phyloP scores from a whole-genome alignment of 2,329 filamentous ascomycete species.

The Paraphaeosphaeria minitans region DNA sequence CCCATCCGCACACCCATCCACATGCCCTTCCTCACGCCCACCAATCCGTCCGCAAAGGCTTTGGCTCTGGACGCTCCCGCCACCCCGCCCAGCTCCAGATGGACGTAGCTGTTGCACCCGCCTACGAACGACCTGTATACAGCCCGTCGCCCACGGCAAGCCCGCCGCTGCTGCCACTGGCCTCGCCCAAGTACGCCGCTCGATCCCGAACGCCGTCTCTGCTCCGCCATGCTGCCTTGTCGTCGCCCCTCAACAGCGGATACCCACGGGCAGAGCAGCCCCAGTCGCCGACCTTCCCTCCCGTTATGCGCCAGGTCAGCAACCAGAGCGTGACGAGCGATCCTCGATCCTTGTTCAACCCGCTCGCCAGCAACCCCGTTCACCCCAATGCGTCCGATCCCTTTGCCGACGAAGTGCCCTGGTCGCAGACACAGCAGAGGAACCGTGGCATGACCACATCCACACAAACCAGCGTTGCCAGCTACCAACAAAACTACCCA shows the following conservation, averaged over 20 bases:
- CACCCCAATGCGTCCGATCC: conserved; percentile 28
- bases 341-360: conserved; percentile 41
- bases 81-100: conserved; percentile 39
- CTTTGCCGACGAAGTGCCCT: conserved; percentile 28
- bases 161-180: conserved; percentile 39
- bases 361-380: conserved; percentile 43
- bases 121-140: conserved; percentile 35
- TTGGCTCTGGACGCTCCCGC: conserved; percentile 27
- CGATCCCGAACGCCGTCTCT: conserved; percentile 50
- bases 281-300: conserved; percentile 34
- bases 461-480: conserved; percentile 29
- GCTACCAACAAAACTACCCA: conserved; percentile 22
- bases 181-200: conserved; percentile 49
- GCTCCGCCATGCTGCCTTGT: conserved; percentile 42
- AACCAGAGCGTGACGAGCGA: conserved; percentile 34
- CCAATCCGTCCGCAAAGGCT: conserved; percentile 26
- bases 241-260: conserved; percentile 35
- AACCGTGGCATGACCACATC: conserved; percentile 42
- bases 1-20: conserved; percentile 19
- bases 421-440: conserved; percentile 22
- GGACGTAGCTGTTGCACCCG: conserved; percentile 29
- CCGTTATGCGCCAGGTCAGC: conserved; percentile 33
- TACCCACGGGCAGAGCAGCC: conserved; percentile 26
- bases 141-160: conserved; percentile 38
- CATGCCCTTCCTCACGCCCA: too few relatives aligned